Base-by-base conservation (phyloP, 257 asterid species). In the Misopates orontium region DNA sequence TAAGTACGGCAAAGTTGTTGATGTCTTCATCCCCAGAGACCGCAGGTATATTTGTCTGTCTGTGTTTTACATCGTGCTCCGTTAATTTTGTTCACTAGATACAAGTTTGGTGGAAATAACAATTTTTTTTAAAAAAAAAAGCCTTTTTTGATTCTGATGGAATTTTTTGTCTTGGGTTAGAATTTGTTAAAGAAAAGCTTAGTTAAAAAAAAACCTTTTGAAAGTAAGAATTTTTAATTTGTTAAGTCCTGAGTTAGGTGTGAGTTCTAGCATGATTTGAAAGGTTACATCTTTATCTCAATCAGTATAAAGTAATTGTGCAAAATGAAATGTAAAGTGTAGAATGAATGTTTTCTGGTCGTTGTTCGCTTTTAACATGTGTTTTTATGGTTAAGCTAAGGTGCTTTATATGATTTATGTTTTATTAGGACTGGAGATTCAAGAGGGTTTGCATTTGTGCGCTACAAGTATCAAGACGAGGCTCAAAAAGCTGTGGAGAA, bases 381-480 rank as follows among this genome's bases (percentile, higher is more conserved):
- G 18, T 1, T 10, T 39, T 39, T n/a, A 28, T 0, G 41, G 11
- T 48, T 52, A 9, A 47, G 40, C 21, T 67, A 59, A 31, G 32
- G 13, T 61, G n/a, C 15, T 69, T 24, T 45, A 32, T 54, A 23
- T 74, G 24, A n/a, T 16, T 23, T 17, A 1, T 25, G 57, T 25
- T 16, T 6, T 36, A 15, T 54, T 50, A 94, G 99, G 89, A 94
- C 96, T 66, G 99, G 99, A n/a, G 97, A 94, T 79, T 94, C 97
- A 2, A 79, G 95, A 79, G 99, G 97, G 17, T 94, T 90, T 80
- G 99, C 97, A 2, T 94, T 94, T 76, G 97, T 94, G 64, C 77
- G 99, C 31, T 94, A 94, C 62, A 94, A 90, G 77, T 90, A 94
- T 73, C 95, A 88, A 76, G 99, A 94, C 50, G 99, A 94, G 80